A percentile compares a stretch with the other conserved stretches of the same genome.
These are phyloP conservation scores for Suillus hirtellus DNA, from an alignment of 768 basidiomycete species.

Conservation along the genomic window DNA sequence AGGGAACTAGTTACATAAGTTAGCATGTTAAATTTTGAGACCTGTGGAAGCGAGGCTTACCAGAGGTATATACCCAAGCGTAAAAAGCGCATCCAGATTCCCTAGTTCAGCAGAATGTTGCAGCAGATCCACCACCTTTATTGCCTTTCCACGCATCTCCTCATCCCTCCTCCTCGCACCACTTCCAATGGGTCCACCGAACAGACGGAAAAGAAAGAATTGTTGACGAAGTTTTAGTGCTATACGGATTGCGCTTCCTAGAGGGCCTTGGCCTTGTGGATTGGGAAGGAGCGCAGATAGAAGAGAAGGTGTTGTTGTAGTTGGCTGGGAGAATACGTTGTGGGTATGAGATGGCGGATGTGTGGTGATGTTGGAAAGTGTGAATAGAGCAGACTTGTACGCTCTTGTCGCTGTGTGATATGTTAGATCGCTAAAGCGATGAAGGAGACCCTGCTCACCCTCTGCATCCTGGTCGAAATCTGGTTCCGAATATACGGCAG, in stretches of 20 bases:
- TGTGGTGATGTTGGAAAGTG: conserved; percentile 64
- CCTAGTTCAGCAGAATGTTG: conserved; percentile 83
- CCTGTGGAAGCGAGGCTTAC: conserved; percentile 40
- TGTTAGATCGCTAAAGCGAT: conserved; percentile 7
- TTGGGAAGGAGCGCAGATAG: conserved; percentile 69
- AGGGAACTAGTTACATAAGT: conserved; percentile 53
- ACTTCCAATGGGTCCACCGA: conserved; percentile 41
- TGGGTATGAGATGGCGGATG: conserved; percentile 56
- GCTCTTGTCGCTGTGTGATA: conserved; percentile 58
- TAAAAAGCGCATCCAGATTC: conserved; percentile 69
- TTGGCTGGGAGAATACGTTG: conserved; percentile 41
- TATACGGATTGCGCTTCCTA: conserved; percentile 71
- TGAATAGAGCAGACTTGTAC: conserved; percentile 72
- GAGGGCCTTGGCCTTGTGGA: conserved; percentile 74
- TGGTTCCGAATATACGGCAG: conserved; percentile 8
- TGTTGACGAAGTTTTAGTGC: conserved; percentile 64
- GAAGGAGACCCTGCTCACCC: conserved; percentile 37
- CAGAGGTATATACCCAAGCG: conserved; percentile 65
- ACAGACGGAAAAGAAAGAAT: conserved; percentile 46
- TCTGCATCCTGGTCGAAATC: conserved; percentile 50
- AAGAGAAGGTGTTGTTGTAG: conserved; percentile 49
- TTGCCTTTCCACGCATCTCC: conserved; percentile 66
- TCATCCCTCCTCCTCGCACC: conserved; percentile 59
- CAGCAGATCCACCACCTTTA: conserved; percentile 79
- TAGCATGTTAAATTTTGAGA: background rate